These are phyloP conservation scores for Aristolochia californica DNA, from an alignment of 164 flowering plant genomes.

Conservation along the genomic window DNA sequence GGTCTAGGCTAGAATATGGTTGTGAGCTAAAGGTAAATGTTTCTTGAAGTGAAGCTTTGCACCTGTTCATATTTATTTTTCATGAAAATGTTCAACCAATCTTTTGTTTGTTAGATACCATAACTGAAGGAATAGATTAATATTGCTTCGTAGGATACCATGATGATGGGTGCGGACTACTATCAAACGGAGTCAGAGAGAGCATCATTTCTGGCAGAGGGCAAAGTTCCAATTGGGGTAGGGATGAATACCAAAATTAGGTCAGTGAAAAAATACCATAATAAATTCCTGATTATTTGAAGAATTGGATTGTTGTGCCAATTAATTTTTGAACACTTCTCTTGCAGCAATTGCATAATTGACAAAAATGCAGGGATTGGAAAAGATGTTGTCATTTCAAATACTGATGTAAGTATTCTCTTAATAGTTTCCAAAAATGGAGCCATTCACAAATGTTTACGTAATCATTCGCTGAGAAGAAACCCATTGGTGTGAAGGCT, in stretches of 20 bases:
- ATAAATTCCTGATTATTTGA: background rate
- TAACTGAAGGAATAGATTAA: background rate
- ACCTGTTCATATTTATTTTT: background rate
- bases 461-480: too few species aligned
- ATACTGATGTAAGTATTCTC: slow-evolving; percentile 53
- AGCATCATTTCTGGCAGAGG: slow-evolving; percentile 72
- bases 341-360: slow-evolving; percentile 64
- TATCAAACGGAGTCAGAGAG: slow-evolving; percentile 87
- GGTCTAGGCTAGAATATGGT: slow-evolving; percentile 70
- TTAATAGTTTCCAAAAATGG: too few species aligned
- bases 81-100: background rate
- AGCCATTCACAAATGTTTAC: too few species aligned
- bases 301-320: background rate
- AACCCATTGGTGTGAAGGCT: too few species aligned
- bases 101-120: background rate
- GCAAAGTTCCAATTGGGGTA: slow-evolving; percentile 76
- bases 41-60: background rate
- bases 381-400: slow-evolving; percentile 56
- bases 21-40: slow-evolving; percentile 51
- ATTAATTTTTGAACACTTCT: background rate
- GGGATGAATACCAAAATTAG: slow-evolving; percentile 64
- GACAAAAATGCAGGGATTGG: slow-evolving; percentile 91
- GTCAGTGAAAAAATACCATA: slow-evolving; percentile 16
- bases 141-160: slow-evolving; percentile 42
- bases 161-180: slow-evolving; percentile 88